Evolutionary conservation across 495 filamentous ascomycete genomes (phyloP), one percentile per base, ranked within the genome.

Genomic region (Podospora comata): DNA sequence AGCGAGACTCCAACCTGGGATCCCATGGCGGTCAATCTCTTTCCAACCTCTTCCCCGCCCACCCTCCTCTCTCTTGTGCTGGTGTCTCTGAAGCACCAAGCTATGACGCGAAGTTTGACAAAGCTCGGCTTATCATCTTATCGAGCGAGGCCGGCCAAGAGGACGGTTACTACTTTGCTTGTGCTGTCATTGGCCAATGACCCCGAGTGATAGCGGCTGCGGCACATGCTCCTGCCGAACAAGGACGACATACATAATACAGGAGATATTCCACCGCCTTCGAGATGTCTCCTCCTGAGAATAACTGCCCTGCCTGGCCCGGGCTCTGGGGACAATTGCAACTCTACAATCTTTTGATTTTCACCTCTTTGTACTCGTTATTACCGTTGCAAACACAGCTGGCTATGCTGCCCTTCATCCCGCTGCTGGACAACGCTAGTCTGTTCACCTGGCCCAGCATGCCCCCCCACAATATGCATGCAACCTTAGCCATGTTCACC

Each of bases 401-500:
- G 9, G 39, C 39, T 48, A 48, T 48, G 39, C 6, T 48, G 39
- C 39, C 39, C 18, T 59, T 16, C 39, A 48, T 59, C 56, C 56
- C 26, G 26, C 18, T 59, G 16, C 7, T 23, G 26, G n/a, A 20
- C 56, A 30, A 23, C 59, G 30, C 4, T 61, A 28, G 16, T 32
- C 26, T 7, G 16, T 28, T 26, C 23, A 61, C 5, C 26, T 18
- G 30, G 59, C 16, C 23, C 26, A 16, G 34, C 61, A 63, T 23
- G 11, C 32, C 15, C 61, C 20, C 61, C 61, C 39, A 48, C 39
- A 48, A 48, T 48, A 61, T 61, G 59, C 59, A 61, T 61, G 59
- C 59, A 61, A 61, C 59, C 59, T 30, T 58, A 16, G 39, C 39
- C 39, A 48, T 48, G 39, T 13, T 48, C 39, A 48, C 15, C 39